Base-by-base conservation (phyloP, 2,329 filamentous ascomycete species). In the Leptographium flavum region DNA sequence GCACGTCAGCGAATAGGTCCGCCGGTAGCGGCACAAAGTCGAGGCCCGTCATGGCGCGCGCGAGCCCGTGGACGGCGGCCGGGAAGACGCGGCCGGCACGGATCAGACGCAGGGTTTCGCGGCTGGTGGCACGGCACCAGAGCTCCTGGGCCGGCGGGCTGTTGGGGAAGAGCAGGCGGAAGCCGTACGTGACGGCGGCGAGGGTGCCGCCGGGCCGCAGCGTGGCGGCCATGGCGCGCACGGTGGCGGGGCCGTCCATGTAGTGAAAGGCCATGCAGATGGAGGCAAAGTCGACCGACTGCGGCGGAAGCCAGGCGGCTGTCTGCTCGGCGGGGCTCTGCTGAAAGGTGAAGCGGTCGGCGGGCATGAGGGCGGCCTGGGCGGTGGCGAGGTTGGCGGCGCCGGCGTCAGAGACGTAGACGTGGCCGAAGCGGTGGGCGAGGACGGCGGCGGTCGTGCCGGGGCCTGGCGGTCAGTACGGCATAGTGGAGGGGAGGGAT, bases 241-340 rank as follows among this genome's bases (percentile, higher is more conserved):
- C 43, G 2, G 50, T 49, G 1, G 30, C 38, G 7, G 37, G 42
- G 11, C 43, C 39, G n/a, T 52, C 45, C 42, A 54, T 52, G 43
- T 50, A 53, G 43, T 54, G 51, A 22, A 54, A 52, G 2, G 48
- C 49, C 51, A 54, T 53, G 44, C 46, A 49, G 17, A 53, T 43
- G 21, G 41, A 45, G 11, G 49, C 27, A n/a, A 53, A 49, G 42
- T 54, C 50, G 35, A 51, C 40, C 5, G 51, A 53, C 1, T 30
- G 42, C 0, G 45, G 28, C 3, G 47, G 38, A 14, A 52, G 23
- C 39, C 47, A 50, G 6, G 32, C 38, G 11, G 45, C 39, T 5
- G 45, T 25, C 22, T 40, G 31, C 44, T 54, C 50, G 9, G 52
- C 50, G 10, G 52, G 50, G 23, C 46, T 39, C 1, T 50, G 46